Evolutionary conservation across 2,329 filamentous ascomycete genomes (phyloP).

Genomic region (Pezicula neosporulosa): DNA sequence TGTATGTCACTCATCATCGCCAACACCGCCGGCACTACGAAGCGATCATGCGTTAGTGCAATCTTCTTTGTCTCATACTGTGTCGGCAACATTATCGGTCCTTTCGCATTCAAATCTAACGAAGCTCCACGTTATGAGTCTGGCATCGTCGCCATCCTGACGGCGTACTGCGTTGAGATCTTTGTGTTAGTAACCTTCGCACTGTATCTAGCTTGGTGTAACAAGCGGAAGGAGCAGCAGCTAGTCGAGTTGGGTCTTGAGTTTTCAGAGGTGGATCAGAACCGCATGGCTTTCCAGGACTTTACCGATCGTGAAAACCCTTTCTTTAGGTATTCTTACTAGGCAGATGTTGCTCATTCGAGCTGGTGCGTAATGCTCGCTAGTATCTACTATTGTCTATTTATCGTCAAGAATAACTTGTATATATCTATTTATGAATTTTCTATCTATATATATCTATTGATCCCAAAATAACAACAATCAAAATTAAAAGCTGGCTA

Average conservation of each 20-base stretch:
- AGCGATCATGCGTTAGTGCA: slow-evolving; percentile 59
- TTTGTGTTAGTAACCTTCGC: background rate
- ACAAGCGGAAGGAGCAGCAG: background rate
- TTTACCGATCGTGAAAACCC: slow-evolving; percentile 32
- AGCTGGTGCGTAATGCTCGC: too few species aligned
- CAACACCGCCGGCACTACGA: slow-evolving; percentile 62
- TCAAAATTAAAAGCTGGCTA: too few species aligned
- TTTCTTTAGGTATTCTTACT: slow-evolving; percentile 32
- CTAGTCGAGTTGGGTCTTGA: background rate
- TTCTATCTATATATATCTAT: too few species aligned
- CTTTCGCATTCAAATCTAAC: slow-evolving; percentile 52
- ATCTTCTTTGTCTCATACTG: slow-evolving; percentile 58
- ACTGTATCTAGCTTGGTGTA: background rate
- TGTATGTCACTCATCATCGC: slow-evolving; percentile 32
- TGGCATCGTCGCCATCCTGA: background rate
- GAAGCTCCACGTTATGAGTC: slow-evolving; percentile 53
- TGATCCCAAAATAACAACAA: too few species aligned
- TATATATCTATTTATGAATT: too few species aligned
- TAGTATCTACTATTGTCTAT: too few species aligned
- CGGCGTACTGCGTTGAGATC: background rate
- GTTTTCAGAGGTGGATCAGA: background rate
- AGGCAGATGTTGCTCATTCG: background rate
- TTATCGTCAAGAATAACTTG: too few species aligned
- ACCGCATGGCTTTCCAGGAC: slow-evolving; percentile 27
- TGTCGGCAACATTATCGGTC: slow-evolving; percentile 62